A percentile compares a stretch with the other conserved stretches of the same genome.
These are phyloP conservation scores for Rhizopogon vesiculosus DNA, from an alignment of 768 basidiomycete genomes.

Conservation along the genomic window DNA sequence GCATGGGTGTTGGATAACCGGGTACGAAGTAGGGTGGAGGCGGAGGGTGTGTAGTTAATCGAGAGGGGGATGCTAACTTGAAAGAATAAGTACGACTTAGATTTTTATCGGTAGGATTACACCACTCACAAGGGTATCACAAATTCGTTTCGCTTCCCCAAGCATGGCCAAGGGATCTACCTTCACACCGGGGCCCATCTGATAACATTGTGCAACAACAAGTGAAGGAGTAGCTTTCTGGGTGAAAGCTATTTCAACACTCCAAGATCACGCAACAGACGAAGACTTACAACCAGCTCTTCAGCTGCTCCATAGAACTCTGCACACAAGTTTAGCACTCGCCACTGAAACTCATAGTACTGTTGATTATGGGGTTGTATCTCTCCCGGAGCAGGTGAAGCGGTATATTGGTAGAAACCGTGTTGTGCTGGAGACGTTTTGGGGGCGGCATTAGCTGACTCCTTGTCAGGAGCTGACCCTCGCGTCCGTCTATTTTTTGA, in stretches of 20 bases:
- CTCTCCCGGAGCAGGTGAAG: constrained; percentile 38
- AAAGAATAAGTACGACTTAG: background rate
- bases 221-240: constrained; percentile 57
- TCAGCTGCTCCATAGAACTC: constrained; percentile 86
- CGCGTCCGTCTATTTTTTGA: constrained; percentile 67
- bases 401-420: constrained; percentile 41
- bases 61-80: constrained; percentile 72
- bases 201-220: constrained; percentile 78
- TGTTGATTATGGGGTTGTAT: constrained; percentile 66
- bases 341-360: constrained; percentile 87
- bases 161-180: constrained; percentile 74
- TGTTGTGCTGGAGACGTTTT: constrained; percentile 30
- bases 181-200: constrained; percentile 62
- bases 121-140: constrained; percentile 62
- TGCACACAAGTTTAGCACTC: constrained; percentile 73
- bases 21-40: constrained; percentile 51
- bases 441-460: constrained; percentile 13
- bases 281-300: constrained; percentile 66
- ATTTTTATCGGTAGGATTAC: background rate
- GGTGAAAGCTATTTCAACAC: constrained; percentile 9
- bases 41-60: constrained; percentile 62
- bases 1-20: constrained; percentile 24
- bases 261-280: constrained; percentile 4
- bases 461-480: constrained; percentile 24
- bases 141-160: constrained; percentile 70